phyloP scores from a whole-genome alignment of 257 asterid genomes.

The Solanum etuberosum region DNA sequence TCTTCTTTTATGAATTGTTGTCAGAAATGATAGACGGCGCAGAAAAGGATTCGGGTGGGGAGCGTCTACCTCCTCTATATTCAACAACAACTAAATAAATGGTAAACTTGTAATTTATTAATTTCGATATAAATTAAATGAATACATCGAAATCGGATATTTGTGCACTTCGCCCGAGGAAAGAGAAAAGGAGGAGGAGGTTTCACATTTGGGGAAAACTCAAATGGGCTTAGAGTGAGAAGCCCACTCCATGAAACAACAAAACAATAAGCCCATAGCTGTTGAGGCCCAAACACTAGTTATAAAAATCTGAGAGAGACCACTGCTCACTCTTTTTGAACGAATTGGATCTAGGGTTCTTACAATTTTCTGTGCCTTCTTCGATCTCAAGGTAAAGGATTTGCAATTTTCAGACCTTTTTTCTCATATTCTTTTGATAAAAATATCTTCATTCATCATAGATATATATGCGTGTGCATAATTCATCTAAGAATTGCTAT shows the following conservation, averaged over 20 bases:
- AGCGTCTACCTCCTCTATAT: background rate
- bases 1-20: too few species aligned
- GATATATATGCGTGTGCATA: background rate
- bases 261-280: background rate
- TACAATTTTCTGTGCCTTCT: background rate
- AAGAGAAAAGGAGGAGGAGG: background rate
- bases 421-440: background rate
- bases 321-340: background rate
- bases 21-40: background rate
- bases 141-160: background rate
- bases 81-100: background rate
- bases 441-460: background rate
- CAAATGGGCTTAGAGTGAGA: background rate
- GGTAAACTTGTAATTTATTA: background rate
- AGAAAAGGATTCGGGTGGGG: background rate
- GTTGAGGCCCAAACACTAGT: background rate
- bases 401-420: background rate
- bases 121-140: too few species aligned
- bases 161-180: background rate
- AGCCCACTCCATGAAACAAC: background rate
- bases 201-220: background rate
- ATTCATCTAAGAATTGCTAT: background rate
- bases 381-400: conserved; percentile 6
- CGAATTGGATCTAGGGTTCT: conserved; percentile 16
- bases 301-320: background rate